Base-by-base conservation (phyloP, 192 early-diverging fungal genomes). In the Coemansia sp. region DNA sequence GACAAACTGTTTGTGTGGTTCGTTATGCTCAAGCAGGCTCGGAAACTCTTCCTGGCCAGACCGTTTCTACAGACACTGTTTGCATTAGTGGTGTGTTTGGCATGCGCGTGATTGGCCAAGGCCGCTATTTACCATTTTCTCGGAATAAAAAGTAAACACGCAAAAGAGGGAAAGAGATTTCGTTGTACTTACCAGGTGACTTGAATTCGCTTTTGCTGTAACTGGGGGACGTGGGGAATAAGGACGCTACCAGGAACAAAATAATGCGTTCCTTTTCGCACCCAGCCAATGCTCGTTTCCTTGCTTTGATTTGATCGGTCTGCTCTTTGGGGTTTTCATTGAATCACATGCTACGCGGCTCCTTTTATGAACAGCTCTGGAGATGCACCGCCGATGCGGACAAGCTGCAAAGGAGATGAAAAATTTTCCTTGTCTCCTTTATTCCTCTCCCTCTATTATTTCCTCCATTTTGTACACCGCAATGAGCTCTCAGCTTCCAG, bases 1-100 rank as follows among this genome's bases (percentile, higher is more conserved):
- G n/a, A 80, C 72, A 49, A 64, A 80, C 52, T 80, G 16, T 59
- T 35, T 51, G 41, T 39, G 41, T 47, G 45, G 5, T 27, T 67
- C 14, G 39, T 22, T 14, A 31, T 43, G 26, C 35, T 64, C 74
- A 25, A 57, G 47, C 22, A 69, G 52, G 45, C 70, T 64, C 27
- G 75, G 70, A 25, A 78, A 72, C 39, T 35, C 47, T 38, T 64
- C 51, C 53, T 55, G 53, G 53, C 29, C 29, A 26, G 29, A 29
- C 53, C 26, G 9, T 55, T 16, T 55, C 53, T 55, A 55, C 29
- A n/a, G 29, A 4, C n/a, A 19, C n/a, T n/a, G 7, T 49, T n/a
- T 49, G 47, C 47, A 49, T 49, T 49, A 49, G 47, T 49, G 3
- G 48, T 19, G 16, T 49, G 16, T 8, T 21, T 49, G 48, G 16